These are phyloP conservation scores for Gracilaria domingensis DNA, from an alignment of 23 red algal species.

Conservation along the genomic window DNA sequence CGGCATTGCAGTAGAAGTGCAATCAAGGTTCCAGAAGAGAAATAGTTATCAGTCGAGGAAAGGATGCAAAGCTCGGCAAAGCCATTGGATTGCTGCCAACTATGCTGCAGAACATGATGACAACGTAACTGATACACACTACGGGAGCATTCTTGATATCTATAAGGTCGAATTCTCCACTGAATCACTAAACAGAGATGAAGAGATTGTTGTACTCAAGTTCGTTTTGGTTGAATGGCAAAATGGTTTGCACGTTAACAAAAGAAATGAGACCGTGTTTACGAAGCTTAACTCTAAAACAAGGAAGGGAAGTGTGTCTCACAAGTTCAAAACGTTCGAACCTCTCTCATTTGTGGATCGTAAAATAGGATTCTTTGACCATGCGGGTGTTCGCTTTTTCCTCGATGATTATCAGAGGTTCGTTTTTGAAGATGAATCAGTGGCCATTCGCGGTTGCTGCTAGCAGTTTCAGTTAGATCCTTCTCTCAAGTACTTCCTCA, in stretches of 20 bases:
- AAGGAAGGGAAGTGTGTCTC: background rate
- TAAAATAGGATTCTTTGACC: slow-evolving; percentile 30
- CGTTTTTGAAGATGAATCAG: too few relatives aligned
- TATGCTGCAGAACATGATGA: background rate
- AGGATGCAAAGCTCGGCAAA: slow-evolving; percentile 17
- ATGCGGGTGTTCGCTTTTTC: background rate
- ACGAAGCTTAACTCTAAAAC: background rate
- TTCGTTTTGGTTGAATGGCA: background rate
- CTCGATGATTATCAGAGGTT: too few relatives aligned
- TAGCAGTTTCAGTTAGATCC: too few relatives aligned
- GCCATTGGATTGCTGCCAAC: slow-evolving; percentile 24
- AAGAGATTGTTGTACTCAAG: too few relatives aligned
- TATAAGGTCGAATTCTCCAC: background rate
- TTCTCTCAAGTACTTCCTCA: too few relatives aligned
- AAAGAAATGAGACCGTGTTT: background rate
- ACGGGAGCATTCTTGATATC: background rate
- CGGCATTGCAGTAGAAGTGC: background rate
- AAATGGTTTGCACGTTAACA: background rate
- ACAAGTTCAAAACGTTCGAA: background rate
- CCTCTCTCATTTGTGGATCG: background rate
- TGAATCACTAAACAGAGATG: background rate
- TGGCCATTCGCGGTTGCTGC: too few relatives aligned
- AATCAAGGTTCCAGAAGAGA: background rate
- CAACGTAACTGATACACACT: background rate
- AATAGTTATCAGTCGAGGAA: background rate